A percentile compares a stretch with the other conserved stretches of the same genome.
These are phyloP conservation scores for Starmera amethionina DNA, from an alignment of 805 yeast genomes.

Conservation along the genomic window DNA sequence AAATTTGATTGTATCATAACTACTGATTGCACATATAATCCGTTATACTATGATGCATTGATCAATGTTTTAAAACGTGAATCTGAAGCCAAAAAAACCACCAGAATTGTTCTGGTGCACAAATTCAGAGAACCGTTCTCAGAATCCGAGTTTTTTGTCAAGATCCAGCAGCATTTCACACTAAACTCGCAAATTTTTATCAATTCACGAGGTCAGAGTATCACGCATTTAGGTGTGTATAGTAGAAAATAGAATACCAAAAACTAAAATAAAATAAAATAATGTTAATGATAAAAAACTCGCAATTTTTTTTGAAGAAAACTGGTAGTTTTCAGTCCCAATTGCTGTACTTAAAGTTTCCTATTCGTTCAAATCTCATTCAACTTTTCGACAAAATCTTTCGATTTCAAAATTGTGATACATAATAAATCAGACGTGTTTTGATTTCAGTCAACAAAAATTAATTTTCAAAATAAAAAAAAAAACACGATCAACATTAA, in stretches of 20 bases:
- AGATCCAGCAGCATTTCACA: constrained; percentile 3
- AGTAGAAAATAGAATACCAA: background rate
- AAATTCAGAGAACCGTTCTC: constrained; percentile 18
- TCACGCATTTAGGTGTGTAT: constrained; percentile 16
- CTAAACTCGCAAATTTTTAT: constrained; percentile 12
- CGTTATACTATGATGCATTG: constrained; percentile 26
- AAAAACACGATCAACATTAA: no score
- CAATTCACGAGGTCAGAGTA: constrained; percentile 5
- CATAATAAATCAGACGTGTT: no score
- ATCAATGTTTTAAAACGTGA: constrained; percentile 20
- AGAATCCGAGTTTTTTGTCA: constrained; percentile 15
- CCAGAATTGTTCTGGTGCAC: constrained; percentile 13
- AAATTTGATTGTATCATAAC: constrained; percentile 27
- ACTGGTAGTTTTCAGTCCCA: no score
- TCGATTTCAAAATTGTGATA: no score
- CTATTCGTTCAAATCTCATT: no score
- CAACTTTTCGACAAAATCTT: no score
- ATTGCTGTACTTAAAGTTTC: no score
- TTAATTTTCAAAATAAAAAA: no score
- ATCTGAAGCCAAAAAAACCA: background rate
- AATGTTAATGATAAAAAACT: no score
- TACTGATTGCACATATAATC: constrained; percentile 35
- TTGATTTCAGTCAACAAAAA: no score
- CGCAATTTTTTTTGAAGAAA: no score
- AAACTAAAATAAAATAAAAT: no score